Evolutionary conservation across 1,284 basidiomycete genomes (phyloP), one percentile per base, ranked within the genome.

Genomic region (Ganoderma leucocontextum): DNA sequence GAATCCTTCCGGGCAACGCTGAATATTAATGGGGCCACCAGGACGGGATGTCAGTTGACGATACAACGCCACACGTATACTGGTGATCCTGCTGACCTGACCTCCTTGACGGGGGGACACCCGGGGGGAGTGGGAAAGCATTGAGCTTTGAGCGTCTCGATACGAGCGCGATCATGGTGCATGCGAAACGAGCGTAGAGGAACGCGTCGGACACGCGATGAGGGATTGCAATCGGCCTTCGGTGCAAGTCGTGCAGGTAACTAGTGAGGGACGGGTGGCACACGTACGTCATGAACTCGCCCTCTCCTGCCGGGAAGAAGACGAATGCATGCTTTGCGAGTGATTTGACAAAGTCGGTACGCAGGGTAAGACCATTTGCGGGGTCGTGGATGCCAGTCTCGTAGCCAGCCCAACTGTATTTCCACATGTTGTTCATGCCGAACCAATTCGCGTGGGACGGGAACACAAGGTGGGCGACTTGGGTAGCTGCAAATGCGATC

Each of bases 141-240:
- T 39, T 39, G 39, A 10, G 13, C 29, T 10, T 13, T 8, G 9
- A 10, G 39, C 9, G 9, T 8, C 13, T 39, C 39, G 39, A 39
- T 13, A 39, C 9, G 13, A 10, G 9, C 9, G 9, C 9, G 39
- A 49, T 35, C 38, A 62, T 36, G 25, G 29, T 49, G 33, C 49
- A 62, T 4, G 60, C 60, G 29, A 62, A 62, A 4, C 60, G 60
- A 19, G 44, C 60, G 44, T 62, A 62, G 12, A 62, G 29, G 33
- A 49, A 62, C 29, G 35, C 13, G 1, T 15, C 22, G 42, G 41
- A 9, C 29, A 44, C 25, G 17, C 60, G 60, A 7, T 33, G 6
- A 49, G 25, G 60, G 38, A 62, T 49, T 3, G 33, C 9, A 29
- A 62, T 42, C 33, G 7, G 19, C 12, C 60, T 42, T 42, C 33